phyloP scores from a whole-genome alignment of 2,329 filamentous ascomycete genomes.

The Aureobasidium leucospermi region DNA sequence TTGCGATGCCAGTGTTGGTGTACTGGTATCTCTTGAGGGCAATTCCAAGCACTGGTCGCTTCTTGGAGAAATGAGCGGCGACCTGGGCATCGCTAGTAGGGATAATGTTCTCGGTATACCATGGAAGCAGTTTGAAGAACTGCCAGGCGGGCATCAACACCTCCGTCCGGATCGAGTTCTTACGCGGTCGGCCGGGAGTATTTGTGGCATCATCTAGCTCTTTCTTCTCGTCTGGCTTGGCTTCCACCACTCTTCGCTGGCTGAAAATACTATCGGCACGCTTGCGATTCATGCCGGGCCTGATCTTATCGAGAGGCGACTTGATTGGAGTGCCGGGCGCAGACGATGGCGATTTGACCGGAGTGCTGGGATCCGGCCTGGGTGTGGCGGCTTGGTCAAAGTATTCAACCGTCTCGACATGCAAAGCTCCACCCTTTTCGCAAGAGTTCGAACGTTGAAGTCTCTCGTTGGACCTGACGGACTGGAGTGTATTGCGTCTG shows the following conservation, averaged over 20 bases:
- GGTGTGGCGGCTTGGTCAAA: constrained; percentile 19
- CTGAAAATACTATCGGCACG: constrained; percentile 45
- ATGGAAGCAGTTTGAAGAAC: constrained; percentile 89
- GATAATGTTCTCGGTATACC: constrained; percentile 64
- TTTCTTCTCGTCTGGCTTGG: constrained; percentile 35
- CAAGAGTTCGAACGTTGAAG: constrained; percentile 17
- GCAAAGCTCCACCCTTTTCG: constrained; percentile 31
- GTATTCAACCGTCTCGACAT: constrained; percentile 40
- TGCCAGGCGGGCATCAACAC: constrained; percentile 96
- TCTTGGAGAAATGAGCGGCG: constrained; percentile 76
- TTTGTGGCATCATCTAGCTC: constrained; percentile 29
- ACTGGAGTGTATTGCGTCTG: constrained; percentile 50
- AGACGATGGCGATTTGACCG: constrained; percentile 4
- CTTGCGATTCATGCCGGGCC: constrained; percentile 31
- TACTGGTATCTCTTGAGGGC: constrained; percentile 87
- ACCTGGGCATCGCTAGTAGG: constrained; percentile 68
- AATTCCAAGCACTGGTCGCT: constrained; percentile 80
- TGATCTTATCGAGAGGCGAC: constrained; percentile 24
- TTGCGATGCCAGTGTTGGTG: constrained; percentile 59
- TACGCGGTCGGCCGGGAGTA: constrained; percentile 16
- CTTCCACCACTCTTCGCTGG: constrained; percentile 32
- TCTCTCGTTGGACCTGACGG: constrained; percentile 31
- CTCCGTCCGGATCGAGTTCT: constrained; percentile 53
- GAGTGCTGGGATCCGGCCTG: not conserved
- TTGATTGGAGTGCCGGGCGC: constrained; percentile 22